A percentile compares a stretch with the other conserved stretches of the same genome.
Evolutionary conservation across 2,329 filamentous ascomycete species (phyloP).

Genomic region (Colletotrichum coccodes): DNA sequence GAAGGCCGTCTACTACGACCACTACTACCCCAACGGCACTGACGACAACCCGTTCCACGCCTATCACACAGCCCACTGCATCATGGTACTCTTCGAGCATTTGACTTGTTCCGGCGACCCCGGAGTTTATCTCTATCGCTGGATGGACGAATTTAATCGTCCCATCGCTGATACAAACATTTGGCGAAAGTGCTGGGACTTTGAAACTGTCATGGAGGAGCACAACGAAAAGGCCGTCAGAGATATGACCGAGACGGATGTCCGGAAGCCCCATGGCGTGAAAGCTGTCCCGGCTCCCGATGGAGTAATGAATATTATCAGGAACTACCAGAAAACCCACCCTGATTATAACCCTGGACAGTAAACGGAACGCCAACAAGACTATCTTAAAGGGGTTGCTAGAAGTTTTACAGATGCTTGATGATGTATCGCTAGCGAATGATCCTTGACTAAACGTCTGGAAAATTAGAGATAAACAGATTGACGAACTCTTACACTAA

Average conservation of each 20-base stretch:
- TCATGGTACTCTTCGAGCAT: constrained; percentile 17
- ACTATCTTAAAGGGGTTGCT: too few species aligned
- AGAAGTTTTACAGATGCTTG: too few species aligned
- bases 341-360: constrained; percentile 15
- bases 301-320: constrained; percentile 11
- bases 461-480: too few species aligned
- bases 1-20: background rate
- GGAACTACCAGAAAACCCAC: constrained; percentile 16
- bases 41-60: constrained; percentile 17
- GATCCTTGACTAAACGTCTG: too few species aligned
- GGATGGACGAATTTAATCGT: constrained; percentile 14
- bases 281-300: constrained; percentile 12
- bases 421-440: too few species aligned
- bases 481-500: too few species aligned
- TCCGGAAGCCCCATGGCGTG: constrained; percentile 2
- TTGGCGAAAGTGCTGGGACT: constrained; percentile 18
- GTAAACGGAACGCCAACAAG: too few species aligned
- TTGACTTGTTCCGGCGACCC: constrained; percentile 1
- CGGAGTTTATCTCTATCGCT: background rate
- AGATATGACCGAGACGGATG: constrained; percentile 7
- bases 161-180: constrained; percentile 14
- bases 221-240: constrained; percentile 6
- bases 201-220: constrained; percentile 7
- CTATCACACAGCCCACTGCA: constrained; percentile 13
- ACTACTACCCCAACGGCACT: constrained; percentile 21